Conservation (phyloP, 768 basidiomycete genomes). For the Podaxis sp. region DNA sequence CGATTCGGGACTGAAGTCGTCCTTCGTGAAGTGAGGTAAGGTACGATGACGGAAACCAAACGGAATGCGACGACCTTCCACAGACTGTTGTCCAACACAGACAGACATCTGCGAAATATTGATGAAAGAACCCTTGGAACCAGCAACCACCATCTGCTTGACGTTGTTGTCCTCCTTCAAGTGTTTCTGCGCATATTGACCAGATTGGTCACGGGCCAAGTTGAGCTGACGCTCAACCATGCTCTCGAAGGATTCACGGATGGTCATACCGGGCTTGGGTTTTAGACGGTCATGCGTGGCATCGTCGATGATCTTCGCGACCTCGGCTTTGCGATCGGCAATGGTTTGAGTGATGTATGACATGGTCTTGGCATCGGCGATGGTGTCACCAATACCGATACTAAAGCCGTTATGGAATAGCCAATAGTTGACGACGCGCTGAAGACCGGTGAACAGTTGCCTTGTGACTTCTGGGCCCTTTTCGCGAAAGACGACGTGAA, state of each 20-base stretch:
- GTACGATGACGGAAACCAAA: conserved; percentile 98
- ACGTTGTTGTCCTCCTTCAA: conserved; percentile 99
- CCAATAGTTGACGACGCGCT: conserved; percentile 98
- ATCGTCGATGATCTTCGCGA: conserved; percentile 75
- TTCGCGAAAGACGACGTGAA: conserved; percentile 97
- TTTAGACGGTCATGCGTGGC: conserved; percentile 88
- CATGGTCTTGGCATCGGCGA: conserved; percentile 91
- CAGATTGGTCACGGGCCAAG: conserved; percentile 91
- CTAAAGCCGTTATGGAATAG: conserved; percentile 98
- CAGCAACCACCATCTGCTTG: conserved; percentile 99
- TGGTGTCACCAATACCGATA: conserved; percentile 98
- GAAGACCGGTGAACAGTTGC: conserved; percentile 88
- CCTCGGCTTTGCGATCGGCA: conserved; percentile 74
- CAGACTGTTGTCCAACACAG: conserved; percentile 97
- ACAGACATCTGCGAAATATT: conserved; percentile 99
- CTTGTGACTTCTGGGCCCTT: conserved; percentile 92
- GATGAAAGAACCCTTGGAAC: conserved; percentile 98
- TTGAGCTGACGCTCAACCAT: conserved; percentile 90
- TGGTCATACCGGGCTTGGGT: conserved; percentile 95
- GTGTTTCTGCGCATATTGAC: conserved; percentile 95
- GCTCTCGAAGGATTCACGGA: conserved; percentile 97
- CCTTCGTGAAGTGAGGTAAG: conserved; percentile 96
- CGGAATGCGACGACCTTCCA: conserved; percentile 97
- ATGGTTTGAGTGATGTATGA: conserved; percentile 81
- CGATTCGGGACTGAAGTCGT: conserved; percentile 97